These are phyloP conservation scores for Tuber indicum DNA, from an alignment of 495 filamentous ascomycete species.

Conservation along the genomic window DNA sequence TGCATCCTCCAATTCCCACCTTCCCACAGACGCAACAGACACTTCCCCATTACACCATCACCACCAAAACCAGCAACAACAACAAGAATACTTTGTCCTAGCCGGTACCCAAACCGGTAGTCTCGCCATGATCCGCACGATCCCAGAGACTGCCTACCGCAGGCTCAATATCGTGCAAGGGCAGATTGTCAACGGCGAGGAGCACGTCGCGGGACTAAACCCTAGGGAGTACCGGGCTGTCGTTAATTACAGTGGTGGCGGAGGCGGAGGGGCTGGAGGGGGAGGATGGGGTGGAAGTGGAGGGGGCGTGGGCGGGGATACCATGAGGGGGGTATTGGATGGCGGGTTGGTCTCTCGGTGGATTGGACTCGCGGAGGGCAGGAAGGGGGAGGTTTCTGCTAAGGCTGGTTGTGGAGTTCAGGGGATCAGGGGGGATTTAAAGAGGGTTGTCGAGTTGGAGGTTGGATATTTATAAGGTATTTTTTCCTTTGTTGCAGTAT, in stretches of 20 bases:
- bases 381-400: constrained; percentile 62
- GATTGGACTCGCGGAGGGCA: constrained; percentile 61
- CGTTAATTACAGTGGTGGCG: constrained; percentile 50
- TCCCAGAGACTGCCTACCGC: constrained; percentile 75
- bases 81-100: constrained; percentile 54
- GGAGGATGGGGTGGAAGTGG: constrained; percentile 45
- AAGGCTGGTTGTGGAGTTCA: constrained; percentile 56
- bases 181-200: constrained; percentile 67
- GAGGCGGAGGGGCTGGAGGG: constrained; percentile 54
- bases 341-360: constrained; percentile 57
- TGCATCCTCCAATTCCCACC: constrained; percentile 40
- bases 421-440: constrained; percentile 56
- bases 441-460: constrained; percentile 56
- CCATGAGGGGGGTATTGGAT: constrained; percentile 58
- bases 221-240: constrained; percentile 64
- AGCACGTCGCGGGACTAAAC: constrained; percentile 73
- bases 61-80: constrained; percentile 26
- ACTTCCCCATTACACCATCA: constrained; percentile 18
- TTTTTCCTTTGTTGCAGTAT: background rate
- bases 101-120: constrained; percentile 65
- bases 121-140: constrained; percentile 66
- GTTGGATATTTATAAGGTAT: constrained; percentile 41
- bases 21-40: constrained; percentile 37
- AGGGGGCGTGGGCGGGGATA: constrained; percentile 49
- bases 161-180: constrained; percentile 73